Evolutionary conservation across 2,329 filamentous ascomycete genomes (phyloP).

Genomic region (Scedosporium dehoogii): DNA sequence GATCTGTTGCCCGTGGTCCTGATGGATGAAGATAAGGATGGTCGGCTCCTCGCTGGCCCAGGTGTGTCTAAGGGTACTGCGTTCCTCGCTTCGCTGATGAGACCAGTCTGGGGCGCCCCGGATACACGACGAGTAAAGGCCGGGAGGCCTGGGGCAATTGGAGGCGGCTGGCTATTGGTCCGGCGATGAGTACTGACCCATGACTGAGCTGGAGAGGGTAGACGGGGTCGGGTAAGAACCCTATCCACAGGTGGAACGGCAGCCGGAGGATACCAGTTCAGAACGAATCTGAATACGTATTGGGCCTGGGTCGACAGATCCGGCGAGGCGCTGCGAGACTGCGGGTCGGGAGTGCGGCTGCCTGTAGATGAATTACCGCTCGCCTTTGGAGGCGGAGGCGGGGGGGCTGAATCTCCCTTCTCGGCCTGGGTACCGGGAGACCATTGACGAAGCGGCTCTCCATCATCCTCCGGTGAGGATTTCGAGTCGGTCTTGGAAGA

Average conservation of each 20-base stretch:
- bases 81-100: slow-evolving; percentile 42
- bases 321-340: slow-evolving; percentile 29
- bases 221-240: slow-evolving; percentile 55
- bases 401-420: slow-evolving; percentile 10
- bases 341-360: neutral
- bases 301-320: slow-evolving; percentile 45
- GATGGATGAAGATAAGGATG: slow-evolving; percentile 9
- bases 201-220: slow-evolving; percentile 61
- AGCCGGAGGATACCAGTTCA: slow-evolving; percentile 51
- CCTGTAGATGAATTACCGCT: slow-evolving; percentile 9
- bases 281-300: slow-evolving; percentile 65
- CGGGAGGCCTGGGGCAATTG: slow-evolving; percentile 25
- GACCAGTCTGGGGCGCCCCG: slow-evolving; percentile 32
- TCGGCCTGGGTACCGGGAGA: neutral
- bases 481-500: slow-evolving; percentile 16
- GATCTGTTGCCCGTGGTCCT: neutral
- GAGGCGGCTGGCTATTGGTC: slow-evolving; percentile 27
- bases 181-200: slow-evolving; percentile 38
- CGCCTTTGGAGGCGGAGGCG: slow-evolving; percentile 23
- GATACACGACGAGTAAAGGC: slow-evolving; percentile 37
- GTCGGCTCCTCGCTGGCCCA: slow-evolving; percentile 14
- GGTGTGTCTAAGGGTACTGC: slow-evolving; percentile 28
- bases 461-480: neutral
- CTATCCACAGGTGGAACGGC: slow-evolving; percentile 46
- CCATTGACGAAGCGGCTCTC: no score